Evolutionary conservation across 768 basidiomycete species (phyloP).

Genomic region (Brasilioporus rufonigricans): DNA sequence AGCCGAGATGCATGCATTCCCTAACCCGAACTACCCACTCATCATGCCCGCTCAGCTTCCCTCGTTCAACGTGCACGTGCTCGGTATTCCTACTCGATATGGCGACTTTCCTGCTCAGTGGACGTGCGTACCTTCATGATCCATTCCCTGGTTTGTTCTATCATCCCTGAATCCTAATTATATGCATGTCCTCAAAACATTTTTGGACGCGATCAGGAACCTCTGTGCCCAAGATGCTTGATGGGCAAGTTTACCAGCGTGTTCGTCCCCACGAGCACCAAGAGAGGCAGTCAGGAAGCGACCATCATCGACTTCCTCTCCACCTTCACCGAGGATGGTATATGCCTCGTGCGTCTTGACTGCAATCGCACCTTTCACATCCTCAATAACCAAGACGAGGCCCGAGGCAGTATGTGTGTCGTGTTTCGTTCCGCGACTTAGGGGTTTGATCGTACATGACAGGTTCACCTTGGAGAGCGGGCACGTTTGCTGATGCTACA

Average conservation of each 20-base stretch:
- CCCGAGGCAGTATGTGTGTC: constrained; percentile 55
- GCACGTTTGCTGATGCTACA: too few species aligned
- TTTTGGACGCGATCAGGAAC: constrained; percentile 74
- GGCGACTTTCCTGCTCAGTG: constrained; percentile 79
- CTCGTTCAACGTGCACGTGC: constrained; percentile 67
- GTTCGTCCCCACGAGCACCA: constrained; percentile 72
- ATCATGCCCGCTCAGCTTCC: constrained; percentile 53
- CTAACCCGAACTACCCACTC: constrained; percentile 71
- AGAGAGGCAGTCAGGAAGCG: constrained; percentile 78
- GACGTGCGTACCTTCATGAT: constrained; percentile 42
- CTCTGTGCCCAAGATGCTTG: constrained; percentile 62
- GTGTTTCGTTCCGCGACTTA: too few species aligned
- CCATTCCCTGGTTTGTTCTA: background rate
- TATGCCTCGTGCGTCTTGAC: constrained; percentile 70
- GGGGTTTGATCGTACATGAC: background rate
- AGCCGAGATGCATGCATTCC: constrained; percentile 62
- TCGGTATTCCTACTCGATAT: constrained; percentile 80
- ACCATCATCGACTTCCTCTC: constrained; percentile 53
- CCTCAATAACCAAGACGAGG: constrained; percentile 43
- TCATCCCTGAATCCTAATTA: constrained; percentile 4
- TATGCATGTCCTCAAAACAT: constrained; percentile 39
- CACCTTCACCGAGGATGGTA: constrained; percentile 69
- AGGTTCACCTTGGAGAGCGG: too few species aligned
- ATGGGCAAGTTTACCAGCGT: constrained; percentile 72
- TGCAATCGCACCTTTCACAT: constrained; percentile 49